Evolutionary conservation across 169 alveolate species (phyloP), one percentile per base, ranked within the genome.

Genomic region (Eimeria brunetti): DNA sequence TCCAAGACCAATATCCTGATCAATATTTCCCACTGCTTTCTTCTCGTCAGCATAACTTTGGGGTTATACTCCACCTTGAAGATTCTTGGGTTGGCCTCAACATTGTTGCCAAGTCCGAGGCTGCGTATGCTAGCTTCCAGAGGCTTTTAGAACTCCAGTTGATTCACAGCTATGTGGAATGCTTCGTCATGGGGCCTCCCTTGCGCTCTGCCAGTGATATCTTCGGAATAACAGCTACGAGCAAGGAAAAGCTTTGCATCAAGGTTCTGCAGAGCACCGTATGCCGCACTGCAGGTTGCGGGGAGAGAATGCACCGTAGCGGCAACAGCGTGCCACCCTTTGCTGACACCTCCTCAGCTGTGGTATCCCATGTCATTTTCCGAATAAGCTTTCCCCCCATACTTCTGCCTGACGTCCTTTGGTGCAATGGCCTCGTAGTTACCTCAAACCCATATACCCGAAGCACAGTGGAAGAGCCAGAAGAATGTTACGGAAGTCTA

Each of bases 101-200:
- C 33, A 64, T 86, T 64, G 93, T 86, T 30, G 93, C 93, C 11
- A 64, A 62, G 62, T 44, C 93, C 3, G 81, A 62, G 46, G 83
- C 56, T 22, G 93, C 93, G 27, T 86, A 86, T 64, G 24, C 58
- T 20, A 46, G 56, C 30, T 86, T 86, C 75, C 69, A 86, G 83
- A 33, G 36, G 18, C 93, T 86, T 86, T 38, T 86, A 62, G 93
- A 86, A 36, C 83, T 62, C 62, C 93, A 86, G 46, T n/a, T 64
- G 83, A 38, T 86, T 20, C 93, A 64, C 36, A 60, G 84, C 81
- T 60, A 41, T 27, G 30, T 86, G 49, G 93, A 86, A 36, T 86
- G 93, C 69, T 86, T 86, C 64, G 93, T 86, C 51, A n/a, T 22
- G 81, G 93, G 93, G 44, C 93, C 93, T 64, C 64, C 93, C 83